Conservation (phyloP, 805 yeast genomes). For the Saccharomycopsis javanensis region DNA sequence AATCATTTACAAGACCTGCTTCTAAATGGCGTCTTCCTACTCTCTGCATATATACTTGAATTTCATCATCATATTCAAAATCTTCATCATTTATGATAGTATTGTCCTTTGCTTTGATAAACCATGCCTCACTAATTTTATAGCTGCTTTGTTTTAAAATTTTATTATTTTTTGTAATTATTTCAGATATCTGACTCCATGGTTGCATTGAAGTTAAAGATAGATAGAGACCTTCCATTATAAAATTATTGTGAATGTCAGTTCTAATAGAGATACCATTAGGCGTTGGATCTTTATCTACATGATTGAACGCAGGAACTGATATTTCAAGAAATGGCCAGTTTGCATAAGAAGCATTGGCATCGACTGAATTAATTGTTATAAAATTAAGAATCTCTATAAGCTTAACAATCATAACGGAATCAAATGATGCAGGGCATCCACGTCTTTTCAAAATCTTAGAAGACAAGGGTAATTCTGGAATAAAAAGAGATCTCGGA, state of each 20-base stretch:
- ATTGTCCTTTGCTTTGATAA: slow-evolving; percentile 10
- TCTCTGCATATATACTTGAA: slow-evolving; percentile 39
- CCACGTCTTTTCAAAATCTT: slow-evolving; percentile 62
- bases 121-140: background rate
- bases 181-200: slow-evolving; percentile 45
- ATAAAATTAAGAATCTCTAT: slow-evolving; percentile 24
- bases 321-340: slow-evolving; percentile 28
- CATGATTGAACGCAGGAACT: slow-evolving; percentile 71
- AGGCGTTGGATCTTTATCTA: slow-evolving; percentile 59
- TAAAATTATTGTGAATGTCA: slow-evolving; percentile 40
- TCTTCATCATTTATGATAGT: slow-evolving; percentile 30
- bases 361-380: slow-evolving; percentile 1
- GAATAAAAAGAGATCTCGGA: slow-evolving; percentile 38
- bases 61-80: slow-evolving; percentile 44
- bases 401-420: slow-evolving; percentile 33
- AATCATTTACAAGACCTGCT: slow-evolving; percentile 40
- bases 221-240: slow-evolving; percentile 72
- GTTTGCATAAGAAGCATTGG: background rate
- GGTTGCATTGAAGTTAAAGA: slow-evolving; percentile 37
- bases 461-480: slow-evolving; percentile 26
- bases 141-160: background rate
- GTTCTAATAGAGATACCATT: slow-evolving; percentile 37
- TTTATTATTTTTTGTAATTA: background rate
- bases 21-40: slow-evolving; percentile 57
- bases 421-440: slow-evolving; percentile 79